Base-by-base conservation (phyloP, 441 rosid species). In the Jatropha podagrica region DNA sequence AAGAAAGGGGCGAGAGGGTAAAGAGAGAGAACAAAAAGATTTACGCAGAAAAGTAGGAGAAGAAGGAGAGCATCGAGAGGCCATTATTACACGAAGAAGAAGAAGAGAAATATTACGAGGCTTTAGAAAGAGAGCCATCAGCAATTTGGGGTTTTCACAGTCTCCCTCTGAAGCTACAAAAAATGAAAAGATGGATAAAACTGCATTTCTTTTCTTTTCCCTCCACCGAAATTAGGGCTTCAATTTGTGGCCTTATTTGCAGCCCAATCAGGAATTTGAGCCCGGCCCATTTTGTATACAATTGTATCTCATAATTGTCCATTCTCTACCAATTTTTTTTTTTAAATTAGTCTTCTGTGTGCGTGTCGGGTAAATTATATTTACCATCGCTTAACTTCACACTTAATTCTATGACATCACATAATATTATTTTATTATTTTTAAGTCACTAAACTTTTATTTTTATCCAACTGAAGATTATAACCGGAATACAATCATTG, bases 71-170 rank as follows among this genome's bases (percentile, higher is more conserved):
- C 48, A 77, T 70, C 73, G 84, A 74, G 77, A 81, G 73, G 89
- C 84, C 85, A 84, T 79, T 71, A 78, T 27, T 58, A 55, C 27
- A 4, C 81, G 72, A 72, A 55, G 72, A 72, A 55, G 81, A 70
- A 76, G 89, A 76, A 56, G 80, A 83, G 56, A 51, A 23, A 76
- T 82, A 81, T 71, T 81, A 69, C 83, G 44, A 71, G 78, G 74
- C 72, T 83, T 85, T 52, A 78, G 74, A 44, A 58, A 82, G 73
- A 80, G 74, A 79, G 85, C 88, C 91, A 86, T 88, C 38, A 3
- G 51, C 67, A 63, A 63, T 5, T 37, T 59, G 46, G 67, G 67
- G 46, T 38, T 14, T 63, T 17, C 67, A 15, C 46, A 15, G 67
- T 0, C 46, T 63, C 23, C 5, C 20, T 3, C 18, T 7, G n/a